phyloP scores from a whole-genome alignment of 495 filamentous ascomycete genomes.

The Lepidopterella palustris region DNA sequence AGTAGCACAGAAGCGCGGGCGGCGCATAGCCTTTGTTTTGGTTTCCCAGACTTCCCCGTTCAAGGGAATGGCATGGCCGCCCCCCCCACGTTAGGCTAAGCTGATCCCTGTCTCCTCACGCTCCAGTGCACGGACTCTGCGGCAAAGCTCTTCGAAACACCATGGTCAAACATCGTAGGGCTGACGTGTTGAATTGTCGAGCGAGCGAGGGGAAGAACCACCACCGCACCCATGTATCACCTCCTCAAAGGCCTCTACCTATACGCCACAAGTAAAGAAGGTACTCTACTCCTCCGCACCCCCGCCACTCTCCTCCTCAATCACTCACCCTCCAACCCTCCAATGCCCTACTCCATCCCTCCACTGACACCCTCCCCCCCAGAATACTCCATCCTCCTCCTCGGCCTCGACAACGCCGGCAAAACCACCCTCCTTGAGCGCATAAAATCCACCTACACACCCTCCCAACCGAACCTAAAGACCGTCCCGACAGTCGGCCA shows the following conservation, averaged over 20 bases:
- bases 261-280: constrained; percentile 92
- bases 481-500: constrained; percentile 97
- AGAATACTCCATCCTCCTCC: constrained; percentile 97
- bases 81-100: too few relatives aligned
- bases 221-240: constrained; percentile 73
- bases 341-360: not conserved
- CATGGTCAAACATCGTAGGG: not conserved
- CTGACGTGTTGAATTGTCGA: not conserved
- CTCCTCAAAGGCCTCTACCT: constrained; percentile 91
- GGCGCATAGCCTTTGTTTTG: too few relatives aligned
- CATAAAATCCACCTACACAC: constrained; percentile 69
- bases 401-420: constrained; percentile 95
- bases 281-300: constrained; percentile 37
- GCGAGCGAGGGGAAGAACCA: not conserved
- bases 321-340: constrained; percentile 1
- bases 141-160: not conserved
- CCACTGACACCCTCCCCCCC: constrained; percentile 8
- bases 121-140: not conserved
- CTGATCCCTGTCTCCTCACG: not conserved
- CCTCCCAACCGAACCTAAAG: constrained; percentile 44
- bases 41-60: too few relatives aligned
- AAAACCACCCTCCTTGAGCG: constrained; percentile 98
- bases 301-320: not conserved
- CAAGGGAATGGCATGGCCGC: too few relatives aligned
- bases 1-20: too few relatives aligned